Conservation (phyloP, 2,329 filamentous ascomycete species). For the Penicillium italicum region DNA sequence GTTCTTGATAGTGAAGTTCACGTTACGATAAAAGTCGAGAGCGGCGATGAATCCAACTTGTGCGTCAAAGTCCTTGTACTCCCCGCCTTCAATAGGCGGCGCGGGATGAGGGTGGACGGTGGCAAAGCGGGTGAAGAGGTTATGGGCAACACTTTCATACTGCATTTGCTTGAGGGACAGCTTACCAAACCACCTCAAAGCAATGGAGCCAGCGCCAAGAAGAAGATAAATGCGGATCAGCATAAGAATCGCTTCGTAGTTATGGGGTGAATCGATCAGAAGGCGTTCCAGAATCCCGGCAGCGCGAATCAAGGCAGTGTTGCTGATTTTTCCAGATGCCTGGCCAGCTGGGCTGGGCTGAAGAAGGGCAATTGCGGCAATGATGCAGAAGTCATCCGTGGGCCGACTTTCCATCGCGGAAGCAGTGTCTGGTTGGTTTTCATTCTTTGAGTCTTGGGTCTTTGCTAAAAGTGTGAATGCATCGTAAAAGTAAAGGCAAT, state of each 20-base stretch:
- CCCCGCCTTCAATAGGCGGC: slow-evolving; percentile 39
- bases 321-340: slow-evolving; percentile 21
- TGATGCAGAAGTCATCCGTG: slow-evolving; percentile 43
- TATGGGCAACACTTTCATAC: slow-evolving; percentile 47
- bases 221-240: slow-evolving; percentile 44
- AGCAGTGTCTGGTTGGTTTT: slow-evolving; percentile 16
- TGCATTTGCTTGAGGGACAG: slow-evolving; percentile 50
- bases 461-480: slow-evolving; percentile 20
- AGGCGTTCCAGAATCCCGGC: slow-evolving; percentile 41
- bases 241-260: slow-evolving; percentile 45
- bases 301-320: slow-evolving; percentile 36
- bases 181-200: slow-evolving; percentile 45
- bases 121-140: slow-evolving; percentile 47
- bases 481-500: slow-evolving; percentile 38
- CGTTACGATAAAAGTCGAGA: slow-evolving; percentile 41
- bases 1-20: slow-evolving; percentile 37
- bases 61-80: slow-evolving; percentile 43
- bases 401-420: slow-evolving; percentile 44
- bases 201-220: slow-evolving; percentile 45
- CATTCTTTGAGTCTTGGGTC: slow-evolving; percentile 7
- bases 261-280: slow-evolving; percentile 43
- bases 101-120: slow-evolving; percentile 46
- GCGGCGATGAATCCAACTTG: slow-evolving; percentile 40
- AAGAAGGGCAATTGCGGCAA: slow-evolving; percentile 44
- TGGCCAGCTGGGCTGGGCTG: slow-evolving; percentile 25